A percentile compares a stretch with the other conserved stretches of the same genome.
phyloP scores from a whole-genome alignment of 495 filamentous ascomycete species.

The Acidiella bohemica region DNA sequence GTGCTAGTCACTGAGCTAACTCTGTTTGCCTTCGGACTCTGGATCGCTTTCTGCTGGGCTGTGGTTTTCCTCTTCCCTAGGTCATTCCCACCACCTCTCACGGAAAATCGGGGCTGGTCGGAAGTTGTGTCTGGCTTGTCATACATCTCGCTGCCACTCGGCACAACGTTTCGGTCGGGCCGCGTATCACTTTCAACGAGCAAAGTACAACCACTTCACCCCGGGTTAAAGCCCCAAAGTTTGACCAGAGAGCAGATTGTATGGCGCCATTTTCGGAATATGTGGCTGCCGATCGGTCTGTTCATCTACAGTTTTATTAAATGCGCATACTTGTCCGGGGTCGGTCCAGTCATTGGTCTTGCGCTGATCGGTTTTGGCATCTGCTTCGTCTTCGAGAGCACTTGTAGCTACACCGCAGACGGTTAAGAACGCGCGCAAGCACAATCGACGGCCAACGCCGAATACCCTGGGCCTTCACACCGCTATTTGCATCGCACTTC shows the following conservation, averaged over 20 bases:
- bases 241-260: conserved; percentile 11
- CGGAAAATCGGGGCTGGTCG: conserved; percentile 15
- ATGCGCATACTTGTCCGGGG: conserved; percentile 12
- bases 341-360: conserved; percentile 14
- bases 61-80: conserved; percentile 16
- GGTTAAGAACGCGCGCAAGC: conserved; percentile 36
- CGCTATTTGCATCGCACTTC: conserved; percentile 21
- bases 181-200: conserved; percentile 15
- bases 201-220: conserved; percentile 14
- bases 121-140: conserved; percentile 16
- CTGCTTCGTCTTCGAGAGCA: conserved; percentile 18
- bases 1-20: conserved; percentile 27
- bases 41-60: conserved; percentile 18
- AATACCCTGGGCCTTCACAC: conserved; percentile 21
- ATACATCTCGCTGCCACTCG: conserved; percentile 20
- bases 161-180: conserved; percentile 9
- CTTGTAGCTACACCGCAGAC: conserved; percentile 14
- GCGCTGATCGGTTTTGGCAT: conserved; percentile 14
- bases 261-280: conserved; percentile 7
- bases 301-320: conserved; percentile 21
- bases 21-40: conserved; percentile 22
- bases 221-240: neutral
- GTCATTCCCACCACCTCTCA: conserved; percentile 14
- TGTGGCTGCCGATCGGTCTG: conserved; percentile 17
- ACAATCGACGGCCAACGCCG: conserved; percentile 24